These are phyloP conservation scores for Mycosphaerella arachidis DNA, from an alignment of 2,329 filamentous ascomycete genomes.

Conservation along the genomic window DNA sequence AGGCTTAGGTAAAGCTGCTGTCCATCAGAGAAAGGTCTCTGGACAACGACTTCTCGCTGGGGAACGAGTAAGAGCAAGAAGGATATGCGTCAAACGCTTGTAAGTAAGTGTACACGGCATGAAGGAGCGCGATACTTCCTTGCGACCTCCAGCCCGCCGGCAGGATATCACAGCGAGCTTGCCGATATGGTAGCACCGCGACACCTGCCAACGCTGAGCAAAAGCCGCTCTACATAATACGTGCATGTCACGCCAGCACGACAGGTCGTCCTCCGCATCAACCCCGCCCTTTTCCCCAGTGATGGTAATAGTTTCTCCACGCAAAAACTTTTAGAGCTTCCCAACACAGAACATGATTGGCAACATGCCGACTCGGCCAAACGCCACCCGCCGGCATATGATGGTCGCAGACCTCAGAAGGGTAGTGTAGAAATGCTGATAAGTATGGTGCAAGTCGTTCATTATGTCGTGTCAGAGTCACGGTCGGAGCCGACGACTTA, in stretches of 20 bases:
- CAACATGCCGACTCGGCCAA: not conserved
- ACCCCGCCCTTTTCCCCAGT: not conserved
- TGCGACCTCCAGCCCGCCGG: not conserved
- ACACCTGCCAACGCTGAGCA: not conserved
- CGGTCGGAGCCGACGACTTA: not conserved
- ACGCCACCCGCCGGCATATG: not conserved
- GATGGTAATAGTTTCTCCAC: not conserved
- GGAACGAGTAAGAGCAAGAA: not conserved
- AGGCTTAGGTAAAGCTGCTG: not conserved
- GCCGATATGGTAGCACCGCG: not conserved
- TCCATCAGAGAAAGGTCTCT: not conserved
- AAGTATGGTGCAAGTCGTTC: not conserved
- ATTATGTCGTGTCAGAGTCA: not conserved
- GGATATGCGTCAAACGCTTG: not conserved
- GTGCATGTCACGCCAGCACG: not conserved
- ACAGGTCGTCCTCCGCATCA: conserved; percentile 4
- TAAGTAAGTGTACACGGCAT: not conserved
- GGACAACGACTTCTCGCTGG: not conserved
- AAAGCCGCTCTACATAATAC: not conserved
- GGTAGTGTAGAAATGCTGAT: not conserved
- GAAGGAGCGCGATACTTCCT: not conserved
- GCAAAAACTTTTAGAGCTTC: not conserved
- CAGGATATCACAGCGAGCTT: not conserved
- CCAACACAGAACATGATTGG: conserved; percentile 1
- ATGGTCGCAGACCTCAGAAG: not conserved